Percentiles rank a stretch among this genome's conserved stretches.
Evolutionary conservation across 1,139 yeast genomes (phyloP).

Genomic region (Kodamaea sp.): DNA sequence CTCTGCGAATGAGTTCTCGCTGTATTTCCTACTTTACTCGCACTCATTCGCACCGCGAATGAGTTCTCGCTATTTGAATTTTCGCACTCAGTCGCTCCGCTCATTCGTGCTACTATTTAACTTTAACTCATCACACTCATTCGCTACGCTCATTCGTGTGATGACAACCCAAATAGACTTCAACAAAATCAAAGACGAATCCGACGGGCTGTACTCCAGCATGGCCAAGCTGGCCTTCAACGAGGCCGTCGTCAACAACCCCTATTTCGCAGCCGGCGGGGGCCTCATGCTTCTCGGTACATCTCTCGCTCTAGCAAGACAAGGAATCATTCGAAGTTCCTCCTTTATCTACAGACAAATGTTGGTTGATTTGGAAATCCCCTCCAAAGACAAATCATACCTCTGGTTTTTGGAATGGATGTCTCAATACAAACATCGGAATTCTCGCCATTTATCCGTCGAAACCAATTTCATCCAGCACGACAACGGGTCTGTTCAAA

Average conservation of each 20-base stretch:
- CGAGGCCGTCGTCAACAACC: conserved; percentile 67
- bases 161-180: conserved; percentile 24
- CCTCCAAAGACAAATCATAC: conserved; percentile 90
- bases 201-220: conserved; percentile 39
- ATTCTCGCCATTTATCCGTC: conserved; percentile 83
- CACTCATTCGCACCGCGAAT: too few species aligned
- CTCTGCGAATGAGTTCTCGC: too few species aligned
- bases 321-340: conserved; percentile 61
- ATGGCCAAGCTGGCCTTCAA: conserved; percentile 39
- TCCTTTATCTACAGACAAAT: conserved; percentile 73
- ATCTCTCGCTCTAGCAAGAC: conserved; percentile 72
- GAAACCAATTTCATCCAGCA: conserved; percentile 86
- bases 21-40: too few species aligned
- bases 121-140: too few species aligned
- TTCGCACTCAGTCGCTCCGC: too few species aligned
- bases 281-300: conserved; percentile 95
- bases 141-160: background rate
- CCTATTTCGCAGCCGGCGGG: conserved; percentile 96
- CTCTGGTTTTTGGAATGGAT: conserved; percentile 97
- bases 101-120: too few species aligned
- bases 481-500: conserved; percentile 86
- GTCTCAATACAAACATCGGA: conserved; percentile 72
- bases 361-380: conserved; percentile 88
- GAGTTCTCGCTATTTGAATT: too few species aligned
- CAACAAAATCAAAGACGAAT: conserved; percentile 31